Percentiles rank a stretch among this genome's conserved stretches.
Evolutionary conservation across 305 asterid species (phyloP).

Genomic region (Fraxinus baroniana): DNA sequence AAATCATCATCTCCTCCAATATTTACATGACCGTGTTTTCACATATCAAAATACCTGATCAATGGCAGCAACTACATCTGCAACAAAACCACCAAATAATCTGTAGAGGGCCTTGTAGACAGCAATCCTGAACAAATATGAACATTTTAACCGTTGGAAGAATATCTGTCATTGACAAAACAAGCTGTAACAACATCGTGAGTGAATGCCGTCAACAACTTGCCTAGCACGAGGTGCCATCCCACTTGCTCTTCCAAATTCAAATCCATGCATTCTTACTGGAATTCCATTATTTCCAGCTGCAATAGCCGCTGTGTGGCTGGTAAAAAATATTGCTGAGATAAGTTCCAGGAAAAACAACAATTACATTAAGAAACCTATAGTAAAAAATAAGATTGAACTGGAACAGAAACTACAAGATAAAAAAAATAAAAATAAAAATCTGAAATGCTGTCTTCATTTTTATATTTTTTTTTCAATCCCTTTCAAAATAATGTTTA

Average conservation of each 20-base stretch:
- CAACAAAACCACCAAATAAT: constrained; percentile 90
- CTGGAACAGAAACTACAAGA: not conserved
- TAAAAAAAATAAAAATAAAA: not conserved
- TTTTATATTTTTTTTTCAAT: not conserved
- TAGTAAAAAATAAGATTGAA: not conserved
- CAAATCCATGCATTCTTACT: constrained; percentile 89
- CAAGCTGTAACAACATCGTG: not conserved
- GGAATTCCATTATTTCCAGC: constrained; percentile 99
- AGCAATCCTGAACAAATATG: constrained; percentile 68
- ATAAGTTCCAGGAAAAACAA: constrained; percentile 14
- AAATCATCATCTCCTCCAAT: constrained; percentile 5
- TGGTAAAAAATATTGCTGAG: constrained; percentile 33
- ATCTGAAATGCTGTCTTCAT: not conserved
- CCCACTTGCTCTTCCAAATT: constrained; percentile 98
- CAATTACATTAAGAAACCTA: not conserved
- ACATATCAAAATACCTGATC: constrained; percentile 68
- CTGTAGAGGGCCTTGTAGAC: constrained; percentile 98
- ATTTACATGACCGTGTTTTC: not conserved
- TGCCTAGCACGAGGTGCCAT: constrained; percentile 99
- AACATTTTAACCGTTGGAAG: constrained; percentile 19
- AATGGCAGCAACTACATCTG: constrained; percentile 98
- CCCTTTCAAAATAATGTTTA: not conserved
- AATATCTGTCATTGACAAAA: constrained; percentile 13
- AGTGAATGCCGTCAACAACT: constrained; percentile 7
- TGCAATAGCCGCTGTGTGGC: constrained; percentile 98